Evolutionary conservation across 108 stramenopile species (phyloP), one percentile per base, ranked within the genome.

Genomic region (Tribonema minus): DNA sequence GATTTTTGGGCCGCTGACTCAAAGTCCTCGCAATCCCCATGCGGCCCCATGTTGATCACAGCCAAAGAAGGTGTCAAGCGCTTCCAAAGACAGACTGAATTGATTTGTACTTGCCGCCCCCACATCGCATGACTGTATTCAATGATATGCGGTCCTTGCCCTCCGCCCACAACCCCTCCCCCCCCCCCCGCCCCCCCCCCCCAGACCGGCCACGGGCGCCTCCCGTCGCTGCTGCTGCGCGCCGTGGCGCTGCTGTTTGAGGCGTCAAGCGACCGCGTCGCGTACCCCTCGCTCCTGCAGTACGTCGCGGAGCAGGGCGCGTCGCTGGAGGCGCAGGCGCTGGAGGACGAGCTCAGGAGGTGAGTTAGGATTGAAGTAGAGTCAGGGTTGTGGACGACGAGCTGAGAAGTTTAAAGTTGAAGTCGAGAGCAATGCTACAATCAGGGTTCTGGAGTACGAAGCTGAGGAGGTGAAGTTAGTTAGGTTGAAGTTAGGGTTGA

Each of bases 201-300:
- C 9, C 46, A 54, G 46, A 20, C 20, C 20, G 46, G 46, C 15
- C 20, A 54, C 20, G 46, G 46, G 15, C 20, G 5, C 26, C 62
- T 63, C 26, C 62, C 62, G 28, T 6, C 27, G 26, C 62, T 9
- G 27, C 67, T 64, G 67, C 7, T 78, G 12, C 67, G 68, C 23
- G 66, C 67, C 6, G 27, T 67, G n/a, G 77, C 77, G 5, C 35
- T 66, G 30, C 70, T 78, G 59, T 78, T 78, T 59, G 77, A 78
- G 59, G 68, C 64, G 38, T 39, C 59, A 3, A 60, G 68, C 25
- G 77, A 78, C 39, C 35, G 30, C 32, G 60, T 78, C 6, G 61
- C 64, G 64, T 78, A 78, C 77, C 38, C 67, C 38, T 67, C 77
- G 15, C 68, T 78, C 6, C 64, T 78, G 9, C 35, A 32, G 23